Evolutionary conservation across 768 basidiomycete species (phyloP).

Genomic region (Botryobasidium botryosum): DNA sequence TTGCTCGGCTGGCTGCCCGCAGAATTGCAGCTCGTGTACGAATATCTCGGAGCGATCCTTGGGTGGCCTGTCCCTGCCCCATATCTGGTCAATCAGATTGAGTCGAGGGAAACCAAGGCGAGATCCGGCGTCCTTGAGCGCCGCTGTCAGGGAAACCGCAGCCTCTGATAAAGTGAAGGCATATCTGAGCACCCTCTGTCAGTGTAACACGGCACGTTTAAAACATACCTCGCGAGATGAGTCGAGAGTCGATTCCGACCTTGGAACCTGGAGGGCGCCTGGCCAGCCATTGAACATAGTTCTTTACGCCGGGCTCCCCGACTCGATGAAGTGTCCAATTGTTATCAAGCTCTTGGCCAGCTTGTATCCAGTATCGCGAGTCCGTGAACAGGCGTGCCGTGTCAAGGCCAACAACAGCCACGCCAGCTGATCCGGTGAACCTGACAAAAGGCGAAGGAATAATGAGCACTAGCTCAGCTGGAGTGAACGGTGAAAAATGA

Average conservation of each 20-base stretch:
- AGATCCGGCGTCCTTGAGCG: slow-evolving; percentile 35
- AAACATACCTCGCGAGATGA: slow-evolving; percentile 40
- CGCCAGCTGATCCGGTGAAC: slow-evolving; percentile 50
- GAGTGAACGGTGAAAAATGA: neutral
- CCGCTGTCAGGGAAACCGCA: slow-evolving; percentile 40
- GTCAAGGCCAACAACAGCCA: slow-evolving; percentile 48
- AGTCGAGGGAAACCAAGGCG: slow-evolving; percentile 67
- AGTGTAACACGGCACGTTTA: neutral
- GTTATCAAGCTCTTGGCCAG: slow-evolving; percentile 44
- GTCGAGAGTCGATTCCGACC: slow-evolving; percentile 73
- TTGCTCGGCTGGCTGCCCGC: slow-evolving; percentile 36
- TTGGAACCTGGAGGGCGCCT: slow-evolving; percentile 16
- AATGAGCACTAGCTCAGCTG: slow-evolving; percentile 4
- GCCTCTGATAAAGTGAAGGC: slow-evolving; percentile 25
- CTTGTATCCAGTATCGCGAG: slow-evolving; percentile 73
- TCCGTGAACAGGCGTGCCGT: slow-evolving; percentile 63
- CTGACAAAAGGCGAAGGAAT: slow-evolving; percentile 36
- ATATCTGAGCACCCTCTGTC: neutral
- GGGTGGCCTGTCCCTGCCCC: slow-evolving; percentile 50
- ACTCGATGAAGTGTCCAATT: slow-evolving; percentile 58
- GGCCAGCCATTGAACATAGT: slow-evolving; percentile 9
- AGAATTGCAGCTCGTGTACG: slow-evolving; percentile 53
- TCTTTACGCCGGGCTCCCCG: slow-evolving; percentile 24
- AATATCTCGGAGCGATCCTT: slow-evolving; percentile 50
- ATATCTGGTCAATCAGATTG: slow-evolving; percentile 61